Base-by-base conservation (phyloP, 202 grass and related monocot species). In the Brachypodium distachyon region DNA sequence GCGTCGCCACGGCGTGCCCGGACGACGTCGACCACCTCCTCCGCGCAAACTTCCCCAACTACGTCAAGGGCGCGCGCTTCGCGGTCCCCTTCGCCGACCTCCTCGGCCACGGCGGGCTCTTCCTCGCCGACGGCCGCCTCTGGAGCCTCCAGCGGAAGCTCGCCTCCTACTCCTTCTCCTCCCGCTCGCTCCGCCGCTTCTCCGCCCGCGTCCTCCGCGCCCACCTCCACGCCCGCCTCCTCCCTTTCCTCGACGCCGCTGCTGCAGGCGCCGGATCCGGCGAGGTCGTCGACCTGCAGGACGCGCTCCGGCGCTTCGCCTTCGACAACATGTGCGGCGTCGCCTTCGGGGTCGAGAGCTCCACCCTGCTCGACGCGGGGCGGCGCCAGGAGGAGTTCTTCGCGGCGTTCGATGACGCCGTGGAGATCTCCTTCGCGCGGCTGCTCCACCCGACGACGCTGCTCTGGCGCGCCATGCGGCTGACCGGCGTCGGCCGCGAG, bases 91-190 rank as follows among this genome's bases (percentile, higher is more conserved):
- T 91, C 68, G 48, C 36, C 22, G 92, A 95, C 69, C 81, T 95
- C 63, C 85, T 95, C 76, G 92, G 92, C 60, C 40, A 74, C 33
- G 86, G 86, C 42, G 9, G n/a, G n/a, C n/a, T 96, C 18, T 90
- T 96, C 74, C 44, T 77, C 55, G 84, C 53, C 71, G 86, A 92
- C 68, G 92, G 86, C 29, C 55, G 64, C 64, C 74, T 87, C 9
- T 89, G 92, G 93, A 80, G 31, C 73, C 84, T 87, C 50, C 93
- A 96, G 71, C 89, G 84, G 39, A 92, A 87, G 81, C 78, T 81
- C 57, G 89, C 86, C 7, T 87, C 86, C 74, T 81, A 77, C 74
- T 83, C 88, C 81, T 92, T 96, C 78, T 71, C 83, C 7, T 83
- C 89, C 19, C 77, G 87, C 22, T 85, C 87, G 16, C 74, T 90